Conservation (phyloP, 2,329 filamentous ascomycete species). For the Plectosphaerella plurivora region DNA sequence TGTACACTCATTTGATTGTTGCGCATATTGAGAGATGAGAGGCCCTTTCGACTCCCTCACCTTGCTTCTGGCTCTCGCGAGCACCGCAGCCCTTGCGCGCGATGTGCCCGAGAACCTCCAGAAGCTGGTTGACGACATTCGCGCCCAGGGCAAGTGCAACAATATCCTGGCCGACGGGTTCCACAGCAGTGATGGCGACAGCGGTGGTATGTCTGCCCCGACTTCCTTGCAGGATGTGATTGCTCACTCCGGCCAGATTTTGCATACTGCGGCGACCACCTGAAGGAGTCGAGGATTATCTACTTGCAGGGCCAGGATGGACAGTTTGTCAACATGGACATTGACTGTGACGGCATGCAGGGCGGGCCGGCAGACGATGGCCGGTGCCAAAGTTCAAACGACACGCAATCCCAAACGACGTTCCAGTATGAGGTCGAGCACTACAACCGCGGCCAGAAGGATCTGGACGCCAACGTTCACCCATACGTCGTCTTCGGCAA, state of each 20-base stretch:
- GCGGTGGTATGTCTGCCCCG: constrained; percentile 23
- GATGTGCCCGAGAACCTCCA: constrained; percentile 35
- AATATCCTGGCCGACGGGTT: constrained; percentile 33
- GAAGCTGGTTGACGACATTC: constrained; percentile 34
- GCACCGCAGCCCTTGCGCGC: constrained; percentile 11
- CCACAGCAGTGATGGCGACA: constrained; percentile 29
- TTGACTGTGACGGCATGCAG: constrained; percentile 53
- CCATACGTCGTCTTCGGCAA: constrained; percentile 47
- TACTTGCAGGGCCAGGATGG: constrained; percentile 40
- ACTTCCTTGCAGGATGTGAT: background rate
- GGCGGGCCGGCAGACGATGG: constrained; percentile 33
- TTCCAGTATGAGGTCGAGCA: constrained; percentile 34
- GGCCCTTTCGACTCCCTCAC: too few relatives aligned
- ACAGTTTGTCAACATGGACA: constrained; percentile 49
- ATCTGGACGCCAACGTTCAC: constrained; percentile 40
- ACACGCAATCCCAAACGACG: constrained; percentile 41
- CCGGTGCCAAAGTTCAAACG: constrained; percentile 37
- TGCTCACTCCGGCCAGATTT: constrained; percentile 18
- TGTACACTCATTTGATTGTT: too few relatives aligned
- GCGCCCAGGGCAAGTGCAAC: constrained; percentile 29
- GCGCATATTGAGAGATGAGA: too few relatives aligned
- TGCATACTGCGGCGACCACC: constrained; percentile 43
- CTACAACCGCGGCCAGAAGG: constrained; percentile 28
- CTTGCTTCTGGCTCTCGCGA: too few relatives aligned
- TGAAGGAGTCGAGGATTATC: constrained; percentile 34